Percentiles rank a stretch among this genome's conserved stretches.
Evolutionary conservation across 768 basidiomycete genomes (phyloP).

Genomic region (Russula earlei): DNA sequence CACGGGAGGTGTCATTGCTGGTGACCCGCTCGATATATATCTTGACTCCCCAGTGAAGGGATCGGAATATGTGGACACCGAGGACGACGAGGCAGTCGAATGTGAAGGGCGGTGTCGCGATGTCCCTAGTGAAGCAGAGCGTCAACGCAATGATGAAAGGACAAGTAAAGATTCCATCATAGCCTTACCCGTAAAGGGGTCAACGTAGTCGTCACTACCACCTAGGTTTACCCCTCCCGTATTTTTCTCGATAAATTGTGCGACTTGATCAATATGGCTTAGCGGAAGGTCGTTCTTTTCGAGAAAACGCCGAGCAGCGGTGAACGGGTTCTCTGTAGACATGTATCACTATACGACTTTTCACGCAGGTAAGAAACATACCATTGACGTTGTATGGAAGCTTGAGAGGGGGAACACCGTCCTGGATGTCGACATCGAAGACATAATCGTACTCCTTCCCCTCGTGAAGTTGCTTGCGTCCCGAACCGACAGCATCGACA

Average conservation of each 20-base stretch:
- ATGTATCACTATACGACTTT: not conserved
- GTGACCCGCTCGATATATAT: conserved; percentile 36
- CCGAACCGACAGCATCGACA: conserved; percentile 85
- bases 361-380: conserved; percentile 26
- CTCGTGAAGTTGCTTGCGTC: conserved; percentile 83
- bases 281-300: conserved; percentile 73
- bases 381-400: conserved; percentile 88
- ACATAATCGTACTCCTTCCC: conserved; percentile 98
- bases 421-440: conserved; percentile 96
- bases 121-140: conserved; percentile 22
- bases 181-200: conserved; percentile 78
- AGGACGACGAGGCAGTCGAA: conserved; percentile 25
- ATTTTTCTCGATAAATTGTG: conserved; percentile 88
- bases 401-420: conserved; percentile 86
- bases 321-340: conserved; percentile 75
- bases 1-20: conserved; percentile 25
- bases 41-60: conserved; percentile 68
- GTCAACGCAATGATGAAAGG: not conserved
- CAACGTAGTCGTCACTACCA: conserved; percentile 52
- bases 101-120: conserved; percentile 28
- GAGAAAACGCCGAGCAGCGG: conserved; percentile 84
- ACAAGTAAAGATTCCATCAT: not conserved
- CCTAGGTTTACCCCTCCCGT: conserved; percentile 70
- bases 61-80: conserved; percentile 40
- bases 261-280: conserved; percentile 82